Percentiles rank a stretch among this genome's conserved stretches.
Evolutionary conservation across 2,329 filamentous ascomycete species (phyloP).

Genomic region (Penicillium sp.): DNA sequence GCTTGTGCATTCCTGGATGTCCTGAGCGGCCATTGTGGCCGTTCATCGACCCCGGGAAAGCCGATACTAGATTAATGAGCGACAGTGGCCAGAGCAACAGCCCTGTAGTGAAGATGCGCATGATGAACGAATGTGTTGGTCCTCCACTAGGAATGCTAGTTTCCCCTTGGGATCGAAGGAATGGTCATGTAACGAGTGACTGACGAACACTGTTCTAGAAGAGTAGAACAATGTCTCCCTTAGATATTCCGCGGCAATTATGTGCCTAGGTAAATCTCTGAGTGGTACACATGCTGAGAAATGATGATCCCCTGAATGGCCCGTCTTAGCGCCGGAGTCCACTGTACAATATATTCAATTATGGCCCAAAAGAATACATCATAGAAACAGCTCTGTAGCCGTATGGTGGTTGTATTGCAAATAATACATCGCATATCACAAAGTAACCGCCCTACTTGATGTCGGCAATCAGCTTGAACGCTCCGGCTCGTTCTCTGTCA

Average conservation of each 20-base stretch:
- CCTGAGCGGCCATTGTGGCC: not conserved
- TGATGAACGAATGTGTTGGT: not conserved
- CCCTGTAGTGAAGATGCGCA: constrained; percentile 12
- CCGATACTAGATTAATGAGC: constrained; percentile 6
- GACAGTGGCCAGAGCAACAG: constrained; percentile 15
- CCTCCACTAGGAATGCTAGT: no score
- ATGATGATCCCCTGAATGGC: constrained; percentile 15
- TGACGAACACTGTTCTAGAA: not conserved
- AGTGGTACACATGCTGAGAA: constrained; percentile 3
- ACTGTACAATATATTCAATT: not conserved
- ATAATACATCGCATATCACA: not conserved
- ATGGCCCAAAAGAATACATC: not conserved
- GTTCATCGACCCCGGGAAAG: constrained; percentile 12
- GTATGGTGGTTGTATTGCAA: not conserved
- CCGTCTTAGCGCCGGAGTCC: not conserved
- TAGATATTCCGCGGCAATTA: not conserved
- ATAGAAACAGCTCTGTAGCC: not conserved
- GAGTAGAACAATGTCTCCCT: not conserved
- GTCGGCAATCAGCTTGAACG: no score
- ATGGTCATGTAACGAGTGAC: no score
- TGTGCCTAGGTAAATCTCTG: not conserved
- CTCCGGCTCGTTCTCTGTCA: not conserved
- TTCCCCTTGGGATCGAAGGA: no score
- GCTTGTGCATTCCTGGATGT: constrained; percentile 16
- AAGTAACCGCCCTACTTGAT: not conserved